Conservation (phyloP, 1,139 yeast genomes). For the Pichia sp. region DNA sequence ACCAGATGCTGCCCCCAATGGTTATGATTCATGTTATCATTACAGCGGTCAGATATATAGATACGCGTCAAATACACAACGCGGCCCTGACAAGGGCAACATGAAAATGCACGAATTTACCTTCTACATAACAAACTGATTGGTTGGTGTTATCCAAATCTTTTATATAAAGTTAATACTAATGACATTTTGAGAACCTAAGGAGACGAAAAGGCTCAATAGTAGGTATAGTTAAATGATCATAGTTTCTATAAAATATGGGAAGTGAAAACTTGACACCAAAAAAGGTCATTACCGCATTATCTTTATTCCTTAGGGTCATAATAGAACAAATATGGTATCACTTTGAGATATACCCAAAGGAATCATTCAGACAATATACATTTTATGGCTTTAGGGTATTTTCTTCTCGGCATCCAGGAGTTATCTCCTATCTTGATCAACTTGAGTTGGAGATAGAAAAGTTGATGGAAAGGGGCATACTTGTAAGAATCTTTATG, state of each 20-base stretch:
- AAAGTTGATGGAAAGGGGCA: slow-evolving; percentile 21
- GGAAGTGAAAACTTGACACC: not conserved
- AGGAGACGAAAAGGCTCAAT: not conserved
- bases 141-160: too few relatives aligned
- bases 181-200: too few relatives aligned
- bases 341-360: slow-evolving; percentile 42
- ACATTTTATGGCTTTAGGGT: slow-evolving; percentile 41
- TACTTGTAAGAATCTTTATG: slow-evolving; percentile 23
- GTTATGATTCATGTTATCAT: not conserved
- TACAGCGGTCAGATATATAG: not conserved
- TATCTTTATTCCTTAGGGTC: slow-evolving; percentile 9
- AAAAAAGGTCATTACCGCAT: not conserved
- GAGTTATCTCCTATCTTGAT: slow-evolving; percentile 37
- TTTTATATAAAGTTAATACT: too few relatives aligned
- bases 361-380: slow-evolving; percentile 36
- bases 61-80: slow-evolving; percentile 3
- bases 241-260: not conserved
- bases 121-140: too few relatives aligned
- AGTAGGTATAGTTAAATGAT: not conserved
- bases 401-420: slow-evolving; percentile 41
- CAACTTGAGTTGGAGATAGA: slow-evolving; percentile 21
- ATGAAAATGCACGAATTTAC: too few relatives aligned
- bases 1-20: not conserved
- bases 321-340: slow-evolving; percentile 42
- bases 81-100: not conserved